Evolutionary conservation across 176 grass and related monocot species (phyloP).

Genomic region (Triticum timopheevii): DNA sequence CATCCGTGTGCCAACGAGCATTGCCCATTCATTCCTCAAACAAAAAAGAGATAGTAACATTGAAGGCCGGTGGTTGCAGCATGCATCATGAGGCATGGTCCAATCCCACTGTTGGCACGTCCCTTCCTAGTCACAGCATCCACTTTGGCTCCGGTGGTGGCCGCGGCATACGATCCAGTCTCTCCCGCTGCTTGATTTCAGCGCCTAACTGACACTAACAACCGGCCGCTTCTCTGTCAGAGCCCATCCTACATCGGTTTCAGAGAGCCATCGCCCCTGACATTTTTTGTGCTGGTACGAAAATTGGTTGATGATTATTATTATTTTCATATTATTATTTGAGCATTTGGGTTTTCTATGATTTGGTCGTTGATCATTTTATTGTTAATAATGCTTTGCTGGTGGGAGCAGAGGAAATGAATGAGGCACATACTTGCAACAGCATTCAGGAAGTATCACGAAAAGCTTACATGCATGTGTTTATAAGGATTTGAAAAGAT

Average conservation of each 20-base stretch:
- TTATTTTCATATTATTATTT: too few relatives aligned
- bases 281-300: neutral
- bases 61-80: slow-evolving; percentile 23
- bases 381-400: neutral
- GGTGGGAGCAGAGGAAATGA: neutral
- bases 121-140: slow-evolving; percentile 22
- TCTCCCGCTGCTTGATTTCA: neutral
- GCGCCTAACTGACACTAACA: slow-evolving; percentile 29
- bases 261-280: neutral
- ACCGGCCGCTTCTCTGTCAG: neutral
- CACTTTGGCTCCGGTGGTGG: neutral
- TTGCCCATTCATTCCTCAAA: neutral
- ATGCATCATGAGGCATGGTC: neutral
- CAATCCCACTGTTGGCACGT: slow-evolving; percentile 29
- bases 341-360: neutral
- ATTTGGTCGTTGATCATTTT: neutral
- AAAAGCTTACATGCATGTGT: neutral
- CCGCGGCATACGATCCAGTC: neutral
- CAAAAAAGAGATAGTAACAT: neutral
- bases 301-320: neutral
- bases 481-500: neutral
- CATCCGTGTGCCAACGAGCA: neutral
- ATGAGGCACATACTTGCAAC: neutral
- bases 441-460: neutral
- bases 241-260: neutral